Evolutionary conservation across 306 rosid genomes (phyloP), one percentile per base, ranked within the genome.

Genomic region (Albizia julibrissin): DNA sequence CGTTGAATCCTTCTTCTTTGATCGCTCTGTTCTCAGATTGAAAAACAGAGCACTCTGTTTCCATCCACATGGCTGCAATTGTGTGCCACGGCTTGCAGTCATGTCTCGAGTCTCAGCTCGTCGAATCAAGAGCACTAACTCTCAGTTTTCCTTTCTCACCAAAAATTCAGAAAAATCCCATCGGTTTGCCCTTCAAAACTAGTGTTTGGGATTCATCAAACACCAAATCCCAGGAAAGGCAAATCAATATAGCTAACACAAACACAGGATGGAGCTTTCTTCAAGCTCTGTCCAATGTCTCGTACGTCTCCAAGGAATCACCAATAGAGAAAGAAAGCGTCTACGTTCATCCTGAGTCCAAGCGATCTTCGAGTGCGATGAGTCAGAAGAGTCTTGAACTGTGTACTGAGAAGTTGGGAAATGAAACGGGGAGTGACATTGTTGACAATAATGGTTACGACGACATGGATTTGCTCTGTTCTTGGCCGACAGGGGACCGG

Each of bases 331-430:
- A 79, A 27, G 88, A 87, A 65, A 69, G 24, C 0, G 24, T 73
- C 3, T 93, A 94, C 75, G 91, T 90, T 19, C 92, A 77, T 70
- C 91, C 94, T 14, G 83, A 85, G 14, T 81, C 68, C 8, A 89
- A 86, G 80, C 78, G 73, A 6, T 78, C 94, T 12, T 76, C 80
- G 8, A 29, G 78, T 18, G 44, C 71, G 22, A 93, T 95, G 1
- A 93, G 91, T 64, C 85, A 89, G 24, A 89, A 83, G 70, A 93
- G 98, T 86, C 81, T 95, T 82, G 83, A 88, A 39, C 76, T 95
- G 22, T 95, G 99, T 80, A 95, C 99, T 4, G 99, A 95, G 76
- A 91, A 92, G 34, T 77, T 95, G 50, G 99, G 99, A 14, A 93
- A 91, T 10, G 99, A 95, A 75, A 95, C 96, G 0, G 99, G 99